Evolutionary conservation across 441 rosid species (phyloP), one percentile per base, ranked within the genome.

Genomic region (Populus hybrid): DNA sequence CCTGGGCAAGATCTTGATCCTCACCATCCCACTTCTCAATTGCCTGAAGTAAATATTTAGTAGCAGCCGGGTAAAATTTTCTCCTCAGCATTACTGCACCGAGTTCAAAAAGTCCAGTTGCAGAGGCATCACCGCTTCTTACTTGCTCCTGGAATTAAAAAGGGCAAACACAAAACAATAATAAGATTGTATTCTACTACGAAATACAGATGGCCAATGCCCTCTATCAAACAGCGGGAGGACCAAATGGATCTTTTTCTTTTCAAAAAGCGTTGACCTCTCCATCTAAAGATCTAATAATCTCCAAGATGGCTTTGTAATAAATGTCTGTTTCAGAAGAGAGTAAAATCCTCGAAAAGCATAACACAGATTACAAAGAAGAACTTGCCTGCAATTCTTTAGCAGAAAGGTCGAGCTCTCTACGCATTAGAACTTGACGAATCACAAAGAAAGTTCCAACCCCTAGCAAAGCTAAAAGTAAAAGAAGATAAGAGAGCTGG

Each of bases 1-100:
- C 98, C 98, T 95, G 99, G 6, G 99, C 97, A 80, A 95, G 94
- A 87, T 95, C 98, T 86, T 95, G 99, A 84, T 90, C 97, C 33
- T 95, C 98, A 70, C 99, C 97, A 74, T 94, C 98, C 99, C 99
- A 95, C 86, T 94, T 95, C 64, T 89, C 90, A 76, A 95, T 90
- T 28, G 99, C 98, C 87, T 92, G 94, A 75, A 83, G 90, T 89
- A 95, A 89, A 82, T 82, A 92, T 81, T 90, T 95, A 76, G 84
- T 89, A 56, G 99, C 99, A 74, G 97, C 98, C 0, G 98, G 97
- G 84, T 95, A 94, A 84, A 92, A 87, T 80, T 94, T 93, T 80
- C 99, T 86, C 86, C 98, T 85, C 68, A 94, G 85, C 99, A 95
- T 95, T 76, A 94, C 98, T 1, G 99, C 98, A 74, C 99, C 98